Percentiles rank a stretch among this genome's conserved stretches.
phyloP scores from a whole-genome alignment of 1,284 basidiomycete species.

The Inonotus obliquus region DNA sequence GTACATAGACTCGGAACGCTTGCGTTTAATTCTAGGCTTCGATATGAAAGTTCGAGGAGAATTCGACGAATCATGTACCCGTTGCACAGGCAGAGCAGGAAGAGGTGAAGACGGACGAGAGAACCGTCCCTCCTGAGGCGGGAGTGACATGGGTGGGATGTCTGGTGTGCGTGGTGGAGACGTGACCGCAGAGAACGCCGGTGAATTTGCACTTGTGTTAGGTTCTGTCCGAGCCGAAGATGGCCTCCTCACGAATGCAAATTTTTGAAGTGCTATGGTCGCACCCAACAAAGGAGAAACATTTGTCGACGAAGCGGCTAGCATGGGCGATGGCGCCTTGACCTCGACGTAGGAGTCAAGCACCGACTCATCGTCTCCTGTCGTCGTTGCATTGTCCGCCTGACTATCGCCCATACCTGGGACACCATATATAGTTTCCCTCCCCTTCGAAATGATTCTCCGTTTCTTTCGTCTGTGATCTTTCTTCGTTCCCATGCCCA shows the following conservation, averaged over 20 bases:
- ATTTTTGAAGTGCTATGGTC: slow-evolving; percentile 4
- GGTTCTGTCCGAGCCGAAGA: slow-evolving; percentile 14
- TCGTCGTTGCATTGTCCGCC: background rate
- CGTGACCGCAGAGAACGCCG: background rate
- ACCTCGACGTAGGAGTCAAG: slow-evolving; percentile 9
- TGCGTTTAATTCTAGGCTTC: slow-evolving; percentile 36
- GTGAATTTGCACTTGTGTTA: slow-evolving; percentile 15
- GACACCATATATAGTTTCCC: background rate
- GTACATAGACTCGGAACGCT: slow-evolving; percentile 54
- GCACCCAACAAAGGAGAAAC: slow-evolving; percentile 4
- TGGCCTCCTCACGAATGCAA: slow-evolving; percentile 15
- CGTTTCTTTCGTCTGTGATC: slow-evolving; percentile 27
- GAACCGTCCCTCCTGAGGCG: background rate
- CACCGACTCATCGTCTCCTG: background rate
- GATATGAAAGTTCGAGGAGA: slow-evolving; percentile 34
- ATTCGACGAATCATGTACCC: slow-evolving; percentile 26
- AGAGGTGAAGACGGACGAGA: slow-evolving; percentile 20
- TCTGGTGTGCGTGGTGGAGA: slow-evolving; percentile 11
- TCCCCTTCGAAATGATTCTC: slow-evolving; percentile 24
- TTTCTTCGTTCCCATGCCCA: slow-evolving; percentile 35
- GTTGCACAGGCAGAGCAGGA: slow-evolving; percentile 22
- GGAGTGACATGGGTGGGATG: slow-evolving; percentile 21
- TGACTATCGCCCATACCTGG: background rate
- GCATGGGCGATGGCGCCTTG: slow-evolving; percentile 2
- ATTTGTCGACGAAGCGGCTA: background rate